These are phyloP conservation scores for Neoboletus brunneissimus DNA, from an alignment of 768 basidiomycete species.

Conservation along the genomic window DNA sequence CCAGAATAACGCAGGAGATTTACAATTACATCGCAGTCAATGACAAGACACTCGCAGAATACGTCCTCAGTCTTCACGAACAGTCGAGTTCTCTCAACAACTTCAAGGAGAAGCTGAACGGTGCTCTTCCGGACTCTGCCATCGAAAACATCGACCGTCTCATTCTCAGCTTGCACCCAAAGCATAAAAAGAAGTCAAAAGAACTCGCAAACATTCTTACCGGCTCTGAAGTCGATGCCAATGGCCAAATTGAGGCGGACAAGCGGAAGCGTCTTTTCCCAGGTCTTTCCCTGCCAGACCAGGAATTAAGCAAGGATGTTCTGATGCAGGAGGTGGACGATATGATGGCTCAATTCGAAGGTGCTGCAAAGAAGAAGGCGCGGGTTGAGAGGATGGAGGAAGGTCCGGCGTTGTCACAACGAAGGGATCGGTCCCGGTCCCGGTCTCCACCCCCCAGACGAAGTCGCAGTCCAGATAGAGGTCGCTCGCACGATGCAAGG, in stretches of 20 bases:
- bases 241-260: conserved; percentile 54
- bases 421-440: conserved; percentile 46
- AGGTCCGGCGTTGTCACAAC: conserved; percentile 58
- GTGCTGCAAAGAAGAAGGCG: conserved; percentile 61
- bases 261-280: conserved; percentile 87
- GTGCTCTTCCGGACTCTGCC: conserved; percentile 86
- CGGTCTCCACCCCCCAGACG: conserved; percentile 47
- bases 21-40: conserved; percentile 81
- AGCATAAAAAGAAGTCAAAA: conserved; percentile 74
- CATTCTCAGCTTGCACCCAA: conserved; percentile 92
- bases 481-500: conserved; percentile 44
- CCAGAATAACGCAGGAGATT: conserved; percentile 90
- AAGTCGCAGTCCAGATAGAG: conserved; percentile 61
- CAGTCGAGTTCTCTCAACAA: conserved; percentile 70
- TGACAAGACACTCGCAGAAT: conserved; percentile 95
- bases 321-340: conserved; percentile 89
- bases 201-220: conserved; percentile 37
- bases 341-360: conserved; percentile 73
- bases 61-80: conserved; percentile 87
- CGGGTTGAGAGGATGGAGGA: conserved; percentile 41
- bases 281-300: conserved; percentile 79
- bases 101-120: conserved; percentile 79
- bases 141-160: conserved; percentile 92
- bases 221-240: conserved; percentile 28
- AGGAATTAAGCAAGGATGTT: conserved; percentile 68